Conservation (phyloP, 225 moss, liverwort and hornwort species). For the Sphagnum tenellum region DNA sequence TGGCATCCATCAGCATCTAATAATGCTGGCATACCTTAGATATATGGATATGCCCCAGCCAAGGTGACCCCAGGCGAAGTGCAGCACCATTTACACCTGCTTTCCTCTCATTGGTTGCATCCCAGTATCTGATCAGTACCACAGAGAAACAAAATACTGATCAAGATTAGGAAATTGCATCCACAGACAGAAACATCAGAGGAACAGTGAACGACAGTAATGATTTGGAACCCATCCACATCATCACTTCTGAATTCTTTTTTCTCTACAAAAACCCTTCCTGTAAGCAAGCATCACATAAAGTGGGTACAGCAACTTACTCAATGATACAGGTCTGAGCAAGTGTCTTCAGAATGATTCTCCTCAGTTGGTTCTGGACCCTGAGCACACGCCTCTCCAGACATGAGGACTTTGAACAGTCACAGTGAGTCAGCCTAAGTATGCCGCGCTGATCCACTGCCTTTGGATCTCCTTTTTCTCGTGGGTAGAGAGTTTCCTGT, state of each 20-base stretch:
- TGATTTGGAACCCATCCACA: no score
- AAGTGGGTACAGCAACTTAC: conserved; percentile 20
- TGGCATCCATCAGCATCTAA: no score
- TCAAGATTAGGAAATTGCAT: no score
- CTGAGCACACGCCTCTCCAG: conserved; percentile 53
- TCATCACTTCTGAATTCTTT: no score
- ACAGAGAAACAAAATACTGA: no score
- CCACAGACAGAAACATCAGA: no score
- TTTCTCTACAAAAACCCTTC: no score
- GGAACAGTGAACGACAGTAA: no score
- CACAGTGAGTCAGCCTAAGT: conserved; percentile 53
- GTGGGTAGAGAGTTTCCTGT: conserved; percentile 83
- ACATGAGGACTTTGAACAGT: conserved; percentile 33
- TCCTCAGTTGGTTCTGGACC: conserved; percentile 54
- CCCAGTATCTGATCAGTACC: neutral
- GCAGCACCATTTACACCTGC: conserved; percentile 18
- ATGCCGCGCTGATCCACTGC: conserved; percentile 50
- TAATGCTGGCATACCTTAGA: conserved; percentile 23
- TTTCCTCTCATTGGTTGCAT: neutral
- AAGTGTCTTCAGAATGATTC: conserved; percentile 41
- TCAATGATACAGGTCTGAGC: conserved; percentile 43
- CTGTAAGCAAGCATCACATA: no score
- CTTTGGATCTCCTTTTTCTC: conserved; percentile 51
- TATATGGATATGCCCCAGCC: conserved; percentile 77
- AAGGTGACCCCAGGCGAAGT: conserved; percentile 53